phyloP scores from a whole-genome alignment of 805 yeast species.

The Komagataella ulmi region DNA sequence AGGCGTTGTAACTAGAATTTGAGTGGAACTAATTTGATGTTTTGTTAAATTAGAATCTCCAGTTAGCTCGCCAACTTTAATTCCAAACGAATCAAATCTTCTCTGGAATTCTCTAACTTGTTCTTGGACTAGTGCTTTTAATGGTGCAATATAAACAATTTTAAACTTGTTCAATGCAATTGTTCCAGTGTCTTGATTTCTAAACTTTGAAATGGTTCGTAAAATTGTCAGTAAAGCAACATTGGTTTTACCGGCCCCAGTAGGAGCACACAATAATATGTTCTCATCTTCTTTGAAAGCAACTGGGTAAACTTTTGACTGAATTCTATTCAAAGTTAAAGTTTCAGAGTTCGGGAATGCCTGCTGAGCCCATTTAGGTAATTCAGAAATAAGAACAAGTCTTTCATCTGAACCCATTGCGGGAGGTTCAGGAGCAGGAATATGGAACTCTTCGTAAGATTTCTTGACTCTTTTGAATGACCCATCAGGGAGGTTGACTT shows the following conservation, averaged over 20 bases:
- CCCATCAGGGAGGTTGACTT: conserved; percentile 65
- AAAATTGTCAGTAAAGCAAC: conserved; percentile 81
- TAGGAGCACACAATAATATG: conserved; percentile 85
- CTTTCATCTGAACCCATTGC: conserved; percentile 19
- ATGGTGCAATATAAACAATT: conserved; percentile 84
- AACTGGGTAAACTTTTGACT: conserved; percentile 67
- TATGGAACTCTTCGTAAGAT: conserved; percentile 75
- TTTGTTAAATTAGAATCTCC: conserved; percentile 92
- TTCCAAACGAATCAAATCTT: conserved; percentile 73
- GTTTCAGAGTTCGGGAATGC: conserved; percentile 67
- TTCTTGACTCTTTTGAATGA: conserved; percentile 65
- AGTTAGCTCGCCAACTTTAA: conserved; percentile 77
- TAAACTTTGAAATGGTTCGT: conserved; percentile 41
- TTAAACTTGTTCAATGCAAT: conserved; percentile 76
- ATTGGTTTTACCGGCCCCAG: conserved; percentile 98
- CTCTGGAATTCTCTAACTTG: conserved; percentile 81
- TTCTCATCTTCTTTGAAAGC: conserved; percentile 66
- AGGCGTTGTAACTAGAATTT: conserved; percentile 86
- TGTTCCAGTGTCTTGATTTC: conserved; percentile 18
- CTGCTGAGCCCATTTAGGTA: conserved; percentile 74
- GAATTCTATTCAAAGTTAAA: conserved; percentile 61
- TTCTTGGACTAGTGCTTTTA: conserved; percentile 93
- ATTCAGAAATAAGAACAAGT: conserved; percentile 39
- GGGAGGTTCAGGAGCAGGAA: conserved; percentile 71
- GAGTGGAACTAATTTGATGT: conserved; percentile 70